Conservation (phyloP, 2,329 filamentous ascomycete species). For the Aspergillus fijiensis region DNA sequence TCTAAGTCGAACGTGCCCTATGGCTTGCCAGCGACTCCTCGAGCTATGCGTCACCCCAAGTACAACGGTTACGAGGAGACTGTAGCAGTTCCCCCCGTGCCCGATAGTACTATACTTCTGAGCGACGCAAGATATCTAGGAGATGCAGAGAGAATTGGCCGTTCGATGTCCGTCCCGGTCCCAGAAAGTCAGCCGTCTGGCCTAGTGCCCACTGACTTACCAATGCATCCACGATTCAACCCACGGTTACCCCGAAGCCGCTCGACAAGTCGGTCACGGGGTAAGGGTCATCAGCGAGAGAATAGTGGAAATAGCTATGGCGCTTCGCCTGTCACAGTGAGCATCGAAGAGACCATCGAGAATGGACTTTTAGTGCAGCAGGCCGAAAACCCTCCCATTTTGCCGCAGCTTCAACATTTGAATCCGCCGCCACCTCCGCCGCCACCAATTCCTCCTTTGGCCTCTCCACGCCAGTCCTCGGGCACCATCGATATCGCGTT, state of each 20-base stretch:
- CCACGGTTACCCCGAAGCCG: slow-evolving; percentile 41
- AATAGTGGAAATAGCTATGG: slow-evolving; percentile 28
- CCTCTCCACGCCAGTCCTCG: slow-evolving; percentile 37
- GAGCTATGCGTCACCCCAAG: slow-evolving; percentile 80
- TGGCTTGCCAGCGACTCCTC: slow-evolving; percentile 85
- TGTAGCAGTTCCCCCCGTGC: slow-evolving; percentile 56
- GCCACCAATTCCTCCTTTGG: slow-evolving; percentile 34
- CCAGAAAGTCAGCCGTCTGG: slow-evolving; percentile 27
- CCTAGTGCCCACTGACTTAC: slow-evolving; percentile 33
- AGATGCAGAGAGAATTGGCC: slow-evolving; percentile 36
- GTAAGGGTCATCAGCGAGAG: slow-evolving; percentile 32
- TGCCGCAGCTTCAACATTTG: slow-evolving; percentile 63
- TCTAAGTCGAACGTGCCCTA: slow-evolving; percentile 54
- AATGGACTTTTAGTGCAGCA: slow-evolving; percentile 27
- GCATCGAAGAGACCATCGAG: slow-evolving; percentile 56
- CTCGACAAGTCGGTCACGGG: slow-evolving; percentile 41
- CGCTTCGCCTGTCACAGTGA: slow-evolving; percentile 45
- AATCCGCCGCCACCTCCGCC: slow-evolving; percentile 56
- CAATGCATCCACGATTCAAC: slow-evolving; percentile 43
- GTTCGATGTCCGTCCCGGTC: slow-evolving; percentile 43
- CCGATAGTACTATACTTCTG: slow-evolving; percentile 47
- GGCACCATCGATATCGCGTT: slow-evolving; percentile 44
- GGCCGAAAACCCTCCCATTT: slow-evolving; percentile 46
- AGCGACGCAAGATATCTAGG: slow-evolving; percentile 39
- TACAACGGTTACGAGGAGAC: slow-evolving; percentile 53